These are phyloP conservation scores for Aphanomyces stellatus DNA, from an alignment of 352 stramenopile genomes.

Conservation along the genomic window DNA sequence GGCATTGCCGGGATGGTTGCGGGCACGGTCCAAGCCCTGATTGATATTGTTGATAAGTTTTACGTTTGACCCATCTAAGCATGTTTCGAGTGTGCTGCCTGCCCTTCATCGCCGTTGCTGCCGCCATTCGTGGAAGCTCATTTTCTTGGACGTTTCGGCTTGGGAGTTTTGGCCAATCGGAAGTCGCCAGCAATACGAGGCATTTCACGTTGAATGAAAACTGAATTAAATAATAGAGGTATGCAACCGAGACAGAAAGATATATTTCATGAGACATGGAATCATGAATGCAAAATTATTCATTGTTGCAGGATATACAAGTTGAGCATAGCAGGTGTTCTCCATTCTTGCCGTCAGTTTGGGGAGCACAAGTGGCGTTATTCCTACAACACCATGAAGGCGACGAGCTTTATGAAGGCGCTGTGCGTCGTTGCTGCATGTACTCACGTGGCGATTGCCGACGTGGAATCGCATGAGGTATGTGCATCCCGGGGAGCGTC, in stretches of 20 bases:
- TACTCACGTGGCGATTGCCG: constrained; percentile 20
- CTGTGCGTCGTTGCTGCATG: constrained; percentile 12
- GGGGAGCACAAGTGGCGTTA: neutral
- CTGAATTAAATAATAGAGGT: neutral
- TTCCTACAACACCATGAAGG: neutral
- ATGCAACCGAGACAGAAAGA: neutral
- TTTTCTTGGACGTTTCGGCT: too few relatives aligned
- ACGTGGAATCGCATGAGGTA: constrained; percentile 59
- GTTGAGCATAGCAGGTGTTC: neutral
- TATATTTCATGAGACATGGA: too few relatives aligned
- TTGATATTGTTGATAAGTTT: constrained; percentile 38
- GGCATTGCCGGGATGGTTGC: constrained; percentile 63
- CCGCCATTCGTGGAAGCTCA: too few relatives aligned
- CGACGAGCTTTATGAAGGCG: neutral
- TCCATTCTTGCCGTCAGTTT: neutral
- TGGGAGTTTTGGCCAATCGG: constrained; percentile 13
- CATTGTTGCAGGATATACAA: neutral
- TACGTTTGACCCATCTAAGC: too few relatives aligned
- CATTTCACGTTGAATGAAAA: neutral
- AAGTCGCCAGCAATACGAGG: neutral
- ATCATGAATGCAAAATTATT: neutral
- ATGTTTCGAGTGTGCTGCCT: too few relatives aligned
- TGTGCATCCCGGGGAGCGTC: neutral
- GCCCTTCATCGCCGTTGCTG: too few relatives aligned
- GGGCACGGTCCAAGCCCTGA: constrained; percentile 47